Base-by-base conservation (phyloP, 176 grass and related monocot species). In the Triticum urartu region DNA sequence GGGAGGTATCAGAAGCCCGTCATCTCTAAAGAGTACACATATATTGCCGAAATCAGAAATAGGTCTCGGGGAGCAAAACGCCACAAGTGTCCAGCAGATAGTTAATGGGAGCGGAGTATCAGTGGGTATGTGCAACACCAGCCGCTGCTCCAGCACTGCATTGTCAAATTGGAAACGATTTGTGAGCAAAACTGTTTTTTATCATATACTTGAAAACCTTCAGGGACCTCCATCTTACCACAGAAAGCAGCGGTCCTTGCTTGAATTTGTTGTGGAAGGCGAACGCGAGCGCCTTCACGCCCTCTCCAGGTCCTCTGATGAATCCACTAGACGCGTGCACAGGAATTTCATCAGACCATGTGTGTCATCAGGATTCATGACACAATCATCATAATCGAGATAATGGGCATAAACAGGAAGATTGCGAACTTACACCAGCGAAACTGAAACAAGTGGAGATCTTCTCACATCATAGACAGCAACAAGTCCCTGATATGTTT, bases 81-180 rank as follows among this genome's bases (percentile, higher is more conserved):
- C 26, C 24, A 52, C 21, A 12, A 72, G 26, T 52, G 24, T 32
- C 43, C 72, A 32, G 72, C 72, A 52, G 63, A 78, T 61, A 93
- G 22, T 80, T 88, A 80, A 79, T 90, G 78, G 2, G 91, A 88
- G 9, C 82, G 93, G 68, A 95, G 91, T 81, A 98, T 92, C 24
- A 98, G 83, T 12, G 93, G 96, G 77, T 98, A 98, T 63, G 96
- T 98, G 84, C 96, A 98, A 78, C 93, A 98, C 96, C 92, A 91
- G 28, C 96, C 93, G 66, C 88, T 94, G 58, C 92, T 95, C 93
- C 96, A 98, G 48, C 96, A 95, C 96, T 98, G 91, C 85, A 91
- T 35, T 63, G 21, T 30, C 38, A 59, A 47, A 65, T 86, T 61
- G 28, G 28, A 74, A 47, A 66, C 11, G 76, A 81, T 26, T 64